phyloP scores from a whole-genome alignment of 78 protist species.

The Polysphondylium violaceum region DNA sequence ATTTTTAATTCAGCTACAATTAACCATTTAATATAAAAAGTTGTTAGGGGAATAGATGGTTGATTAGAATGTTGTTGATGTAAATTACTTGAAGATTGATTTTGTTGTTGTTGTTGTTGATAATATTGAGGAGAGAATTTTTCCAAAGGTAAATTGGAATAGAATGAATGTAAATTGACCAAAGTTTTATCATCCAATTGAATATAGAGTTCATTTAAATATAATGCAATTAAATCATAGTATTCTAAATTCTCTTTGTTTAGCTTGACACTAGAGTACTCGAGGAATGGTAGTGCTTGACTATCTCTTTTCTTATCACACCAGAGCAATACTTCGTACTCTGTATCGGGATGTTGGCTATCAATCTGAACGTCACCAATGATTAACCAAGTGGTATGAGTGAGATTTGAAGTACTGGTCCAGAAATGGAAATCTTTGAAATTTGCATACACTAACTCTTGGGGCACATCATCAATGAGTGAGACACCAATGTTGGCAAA shows the following conservation, averaged over 20 bases:
- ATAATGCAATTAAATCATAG: conserved; percentile 71
- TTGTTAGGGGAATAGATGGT: not conserved
- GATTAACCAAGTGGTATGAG: conserved; percentile 51
- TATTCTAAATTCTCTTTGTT: conserved; percentile 63
- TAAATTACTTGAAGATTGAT: no score
- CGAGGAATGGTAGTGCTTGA: conserved; percentile 60
- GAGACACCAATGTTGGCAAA: conserved; percentile 35
- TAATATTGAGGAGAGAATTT: conserved; percentile 11
- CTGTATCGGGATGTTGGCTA: conserved; percentile 76
- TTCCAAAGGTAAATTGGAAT: conserved; percentile 58
- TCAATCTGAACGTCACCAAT: conserved; percentile 76
- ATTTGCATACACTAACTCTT: conserved; percentile 54
- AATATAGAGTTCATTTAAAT: conserved; percentile 63
- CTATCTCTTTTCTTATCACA: conserved; percentile 64
- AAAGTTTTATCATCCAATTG: conserved; percentile 61
- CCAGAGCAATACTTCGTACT: conserved; percentile 59
- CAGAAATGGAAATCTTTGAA: conserved; percentile 30
- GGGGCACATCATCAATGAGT: conserved; percentile 58
- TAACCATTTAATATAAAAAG: conserved; percentile 76
- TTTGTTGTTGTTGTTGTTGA: conserved; percentile 7
- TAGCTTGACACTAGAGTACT: conserved; percentile 59
- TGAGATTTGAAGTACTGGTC: conserved; percentile 43
- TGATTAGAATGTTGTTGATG: not conserved
- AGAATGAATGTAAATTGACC: conserved; percentile 49
- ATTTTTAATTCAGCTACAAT: conserved; percentile 70